Evolutionary conservation across 129 eudicot species (phyloP).

Genomic region (Sambucus nigra): DNA sequence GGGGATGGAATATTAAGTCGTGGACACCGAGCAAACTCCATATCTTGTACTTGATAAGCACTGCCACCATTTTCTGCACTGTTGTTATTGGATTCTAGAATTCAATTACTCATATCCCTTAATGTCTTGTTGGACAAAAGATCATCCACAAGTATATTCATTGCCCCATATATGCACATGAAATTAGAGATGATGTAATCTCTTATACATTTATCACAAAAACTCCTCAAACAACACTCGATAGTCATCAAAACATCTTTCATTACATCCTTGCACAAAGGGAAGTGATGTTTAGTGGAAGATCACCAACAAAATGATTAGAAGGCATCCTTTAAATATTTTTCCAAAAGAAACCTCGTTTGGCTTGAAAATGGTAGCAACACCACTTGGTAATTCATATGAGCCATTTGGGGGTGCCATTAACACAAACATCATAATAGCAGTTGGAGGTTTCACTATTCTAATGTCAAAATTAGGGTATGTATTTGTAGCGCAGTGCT

Average conservation of each 20-base stretch:
- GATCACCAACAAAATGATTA: constrained; percentile 69
- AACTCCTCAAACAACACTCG: constrained; percentile 88
- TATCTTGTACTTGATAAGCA: constrained; percentile 72
- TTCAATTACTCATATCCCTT: constrained; percentile 71
- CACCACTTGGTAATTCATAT: constrained; percentile 90
- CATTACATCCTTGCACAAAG: constrained; percentile 82
- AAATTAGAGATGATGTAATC: constrained; percentile 76
- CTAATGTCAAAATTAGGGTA: constrained; percentile 78
- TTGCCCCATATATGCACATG: constrained; percentile 87
- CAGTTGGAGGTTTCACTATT: constrained; percentile 94
- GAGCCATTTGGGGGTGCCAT: constrained; percentile 94
- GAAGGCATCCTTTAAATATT: constrained; percentile 96
- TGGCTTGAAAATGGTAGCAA: constrained; percentile 76
- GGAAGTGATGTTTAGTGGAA: constrained; percentile 91
- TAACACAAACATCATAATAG: constrained; percentile 91
- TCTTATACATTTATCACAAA: constrained; percentile 94
- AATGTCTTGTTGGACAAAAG: constrained; percentile 83
- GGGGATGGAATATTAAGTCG: constrained; percentile 66
- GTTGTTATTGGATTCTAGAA: constrained; percentile 61
- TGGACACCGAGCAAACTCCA: constrained; percentile 67
- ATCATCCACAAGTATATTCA: constrained; percentile 82
- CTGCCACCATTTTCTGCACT: constrained; percentile 80
- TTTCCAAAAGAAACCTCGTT: constrained; percentile 99
- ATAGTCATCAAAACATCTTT: constrained; percentile 95
- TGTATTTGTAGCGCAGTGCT: constrained; percentile 97